Evolutionary conservation across 805 yeast genomes (phyloP), one percentile per base, ranked within the genome.

Genomic region (Nakazawaea laoshanensis): DNA sequence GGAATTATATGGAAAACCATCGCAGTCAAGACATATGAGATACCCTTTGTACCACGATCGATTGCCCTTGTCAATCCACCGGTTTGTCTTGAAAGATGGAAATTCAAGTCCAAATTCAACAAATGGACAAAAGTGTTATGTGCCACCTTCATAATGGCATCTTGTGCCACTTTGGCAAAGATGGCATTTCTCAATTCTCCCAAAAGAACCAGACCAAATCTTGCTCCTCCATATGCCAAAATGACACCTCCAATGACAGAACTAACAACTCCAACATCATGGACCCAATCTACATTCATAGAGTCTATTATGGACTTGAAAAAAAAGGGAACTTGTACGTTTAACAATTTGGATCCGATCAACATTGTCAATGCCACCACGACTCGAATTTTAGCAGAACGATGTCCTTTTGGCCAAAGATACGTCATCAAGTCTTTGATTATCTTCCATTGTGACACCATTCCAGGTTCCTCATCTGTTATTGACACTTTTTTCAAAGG

Each of bases 1-100:
- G 98, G 98, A 21, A 89, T 63, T 23, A 92, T 88, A 53, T 92
- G 97, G 63, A 92, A 89, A n/a, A 92, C 95, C 95, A 89, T 84
- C 2, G 97, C 95, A 23, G 84, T 76, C 29, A 92, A 62, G 4
- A 92, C 96, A 46, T 83, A 88, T 9, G 94, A 79, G 34, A 92
- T 89, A 61, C 98, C 98, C 47, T 92, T 89, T 1, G 97, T 89
- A 54, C 98, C 98, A 42, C 98, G 67, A 49, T 92, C 98, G 48
- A 92, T 92, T 2, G 97, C 97, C 40, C 98, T 66, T 0, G 96
- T 89, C 21, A 92, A 58, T 0, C 96, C 97, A 43, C 98, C 98
- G 0, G 98, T 92, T 54, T 92, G 97, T 44, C 88, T 67, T 8
- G 89, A 69, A 25, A 92, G 58, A 54, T 92, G 98, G 70, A 89